Percentiles rank a stretch among this genome's conserved stretches.
Conservation (phyloP, 805 yeast species). For the Debaryomyces maramus region DNA sequence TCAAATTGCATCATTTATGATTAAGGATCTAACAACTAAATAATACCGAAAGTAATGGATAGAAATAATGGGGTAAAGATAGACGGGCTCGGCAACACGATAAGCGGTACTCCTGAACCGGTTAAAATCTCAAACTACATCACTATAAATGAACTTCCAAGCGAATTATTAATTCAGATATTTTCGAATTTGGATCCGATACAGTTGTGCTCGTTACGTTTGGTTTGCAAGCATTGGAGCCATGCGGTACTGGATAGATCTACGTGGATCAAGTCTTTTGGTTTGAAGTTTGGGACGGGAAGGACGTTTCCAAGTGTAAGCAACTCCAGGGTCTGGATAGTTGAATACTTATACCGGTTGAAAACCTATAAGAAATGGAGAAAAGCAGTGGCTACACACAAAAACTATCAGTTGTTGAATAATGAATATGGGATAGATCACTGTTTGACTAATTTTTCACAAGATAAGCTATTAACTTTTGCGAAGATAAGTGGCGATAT, state of each 20-base stretch:
- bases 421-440: slow-evolving; percentile 26
- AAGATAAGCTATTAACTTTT: slow-evolving; percentile 29
- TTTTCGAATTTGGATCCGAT: slow-evolving; percentile 48
- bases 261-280: slow-evolving; percentile 51
- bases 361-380: slow-evolving; percentile 38
- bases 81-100: slow-evolving; percentile 20
- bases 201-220: slow-evolving; percentile 39
- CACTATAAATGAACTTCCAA: slow-evolving; percentile 42
- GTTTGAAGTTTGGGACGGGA: slow-evolving; percentile 35
- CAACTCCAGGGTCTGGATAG: slow-evolving; percentile 45
- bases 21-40: too few relatives aligned
- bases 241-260: slow-evolving; percentile 42
- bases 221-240: slow-evolving; percentile 53
- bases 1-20: background rate
- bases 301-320: slow-evolving; percentile 44
- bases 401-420: slow-evolving; percentile 29
- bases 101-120: background rate
- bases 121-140: background rate
- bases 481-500: slow-evolving; percentile 28
- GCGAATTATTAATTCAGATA: slow-evolving; percentile 46
- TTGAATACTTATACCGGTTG: slow-evolving; percentile 46
- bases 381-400: slow-evolving; percentile 29
- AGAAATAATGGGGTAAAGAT: background rate
- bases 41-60: too few relatives aligned
- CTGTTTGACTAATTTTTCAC: slow-evolving; percentile 25